Evolutionary conservation across 306 rosid genomes (phyloP), one percentile per base, ranked within the genome.

Genomic region (Inga laurina): DNA sequence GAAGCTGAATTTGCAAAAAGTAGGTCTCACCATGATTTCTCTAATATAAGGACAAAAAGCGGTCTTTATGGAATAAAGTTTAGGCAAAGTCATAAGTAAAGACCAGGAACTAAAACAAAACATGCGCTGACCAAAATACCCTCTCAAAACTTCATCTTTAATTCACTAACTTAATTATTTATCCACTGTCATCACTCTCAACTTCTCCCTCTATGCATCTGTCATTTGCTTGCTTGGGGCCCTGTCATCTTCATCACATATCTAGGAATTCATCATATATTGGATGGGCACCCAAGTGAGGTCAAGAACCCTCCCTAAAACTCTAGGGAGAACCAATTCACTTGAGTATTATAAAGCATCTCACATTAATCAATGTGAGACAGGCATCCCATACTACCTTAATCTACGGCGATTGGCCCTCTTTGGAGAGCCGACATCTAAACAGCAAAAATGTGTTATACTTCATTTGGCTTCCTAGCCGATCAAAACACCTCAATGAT

Each of bases 1-100:
- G 32, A 72, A 34, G 59, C 16, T 57, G 69, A 22, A 76, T 76
- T 15, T 74, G 67, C 44, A 82, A 27, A 82, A 70, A 67, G 64
- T 30, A 10, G 45, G 13, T 30, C 62, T 56, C 21, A 74, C 35
- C 78, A 75, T 65, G 56, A 43, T 16, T 41, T 41, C 30, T 39
- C 16, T 19, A 11, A 19, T 67, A 41, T 72, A 19, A 7, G 39
- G 34, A 30, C 65, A 27, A 43, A 30, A 19, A 49, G 44, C 74
- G 27, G 73, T 59, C 52, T 76, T 57, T 14, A 18, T 56, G 49
- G 16, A 39, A 57, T 24, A 35, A 34, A 64, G 1, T 64, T 64
- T 30, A 64, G 69, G 16, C 4, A 8, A 27, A 27, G 34, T 12
- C 16, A 4, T 62, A 13, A 27, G 37, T 11, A 24, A 24, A 19